Conservation (phyloP, 2,329 filamentous ascomycete genomes). For the Fusarium pseudocircinatum region DNA sequence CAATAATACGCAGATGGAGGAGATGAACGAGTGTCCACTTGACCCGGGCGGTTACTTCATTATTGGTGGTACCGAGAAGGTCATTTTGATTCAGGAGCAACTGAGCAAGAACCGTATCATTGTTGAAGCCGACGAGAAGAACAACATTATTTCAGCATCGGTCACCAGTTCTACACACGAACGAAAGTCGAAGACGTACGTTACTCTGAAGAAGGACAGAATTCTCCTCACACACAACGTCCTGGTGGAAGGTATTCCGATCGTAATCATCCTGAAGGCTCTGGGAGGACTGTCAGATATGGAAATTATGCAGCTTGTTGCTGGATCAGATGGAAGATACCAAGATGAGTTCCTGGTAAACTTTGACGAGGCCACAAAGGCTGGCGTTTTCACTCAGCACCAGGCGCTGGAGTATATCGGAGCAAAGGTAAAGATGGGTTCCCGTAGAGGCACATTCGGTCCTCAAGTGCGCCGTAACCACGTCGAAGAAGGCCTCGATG, state of each 20-base stretch:
- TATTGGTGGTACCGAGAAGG: slow-evolving; percentile 96
- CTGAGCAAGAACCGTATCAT: slow-evolving; percentile 99
- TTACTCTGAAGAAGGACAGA: slow-evolving; percentile 91
- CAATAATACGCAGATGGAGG: slow-evolving; percentile 86
- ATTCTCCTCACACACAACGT: slow-evolving; percentile 94
- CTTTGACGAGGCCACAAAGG: slow-evolving; percentile 89
- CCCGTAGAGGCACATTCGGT: slow-evolving; percentile 66
- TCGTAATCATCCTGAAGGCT: slow-evolving; percentile 91
- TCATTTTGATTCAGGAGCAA: slow-evolving; percentile 98
- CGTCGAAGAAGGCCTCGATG: slow-evolving; percentile 91
- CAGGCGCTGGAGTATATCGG: slow-evolving; percentile 96
- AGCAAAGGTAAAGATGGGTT: slow-evolving; percentile 85
- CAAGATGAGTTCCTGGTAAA: slow-evolving; percentile 97
- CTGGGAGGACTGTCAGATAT: slow-evolving; percentile 94
- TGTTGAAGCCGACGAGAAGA: slow-evolving; percentile 91
- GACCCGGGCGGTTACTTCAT: slow-evolving; percentile 99
- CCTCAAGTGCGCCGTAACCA: slow-evolving; percentile 76
- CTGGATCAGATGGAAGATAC: slow-evolving; percentile 86
- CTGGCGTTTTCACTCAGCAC: slow-evolving; percentile 89
- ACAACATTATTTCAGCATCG: slow-evolving; percentile 92
- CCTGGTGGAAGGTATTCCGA: slow-evolving; percentile 90
- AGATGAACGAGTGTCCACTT: slow-evolving; percentile 93
- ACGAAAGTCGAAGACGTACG: slow-evolving; percentile 97
- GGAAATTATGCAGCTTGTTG: slow-evolving; percentile 91
- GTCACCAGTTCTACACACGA: slow-evolving; percentile 98